These are phyloP conservation scores for Plasmodium berghei DNA, from an alignment of 169 alveolate species.

Conservation along the genomic window DNA sequence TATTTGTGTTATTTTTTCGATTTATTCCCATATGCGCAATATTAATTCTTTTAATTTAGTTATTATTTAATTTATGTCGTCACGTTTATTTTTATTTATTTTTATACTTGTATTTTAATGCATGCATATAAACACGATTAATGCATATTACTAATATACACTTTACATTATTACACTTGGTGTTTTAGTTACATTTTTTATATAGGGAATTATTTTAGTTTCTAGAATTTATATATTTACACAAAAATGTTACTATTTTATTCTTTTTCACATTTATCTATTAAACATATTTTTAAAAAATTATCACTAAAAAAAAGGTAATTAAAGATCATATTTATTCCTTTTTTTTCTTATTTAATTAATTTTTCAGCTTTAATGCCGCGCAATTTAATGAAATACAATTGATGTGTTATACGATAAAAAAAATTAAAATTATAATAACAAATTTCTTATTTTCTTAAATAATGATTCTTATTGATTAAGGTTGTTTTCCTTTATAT, in stretches of 20 bases:
- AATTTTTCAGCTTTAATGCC: not conserved
- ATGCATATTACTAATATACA: not conserved
- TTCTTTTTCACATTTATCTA: conserved; percentile 5
- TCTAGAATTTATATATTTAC: conserved; percentile 1
- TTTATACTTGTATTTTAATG: conserved; percentile 4
- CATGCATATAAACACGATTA: not conserved
- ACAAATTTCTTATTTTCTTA: conserved; percentile 2
- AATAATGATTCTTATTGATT: conserved; percentile 37
- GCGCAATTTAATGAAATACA: not conserved
- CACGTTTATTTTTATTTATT: not conserved
- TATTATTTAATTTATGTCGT: not conserved
- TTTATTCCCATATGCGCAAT: not conserved
- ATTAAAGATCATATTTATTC: no score
- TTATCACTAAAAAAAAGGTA: no score
- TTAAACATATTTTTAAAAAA: not conserved
- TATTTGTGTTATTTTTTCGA: not conserved
- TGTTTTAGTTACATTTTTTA: not conserved
- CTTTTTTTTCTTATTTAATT: conserved; percentile 2
- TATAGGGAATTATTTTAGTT: not conserved
- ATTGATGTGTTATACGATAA: not conserved
- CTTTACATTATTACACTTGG: not conserved
- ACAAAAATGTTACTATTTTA: not conserved
- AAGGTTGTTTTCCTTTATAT: conserved; percentile 12
- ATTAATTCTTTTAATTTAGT: not conserved
- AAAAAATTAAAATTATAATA: not conserved